Base-by-base conservation (phyloP, 2,329 filamentous ascomycete species). In the Aureobasidium sp. region DNA sequence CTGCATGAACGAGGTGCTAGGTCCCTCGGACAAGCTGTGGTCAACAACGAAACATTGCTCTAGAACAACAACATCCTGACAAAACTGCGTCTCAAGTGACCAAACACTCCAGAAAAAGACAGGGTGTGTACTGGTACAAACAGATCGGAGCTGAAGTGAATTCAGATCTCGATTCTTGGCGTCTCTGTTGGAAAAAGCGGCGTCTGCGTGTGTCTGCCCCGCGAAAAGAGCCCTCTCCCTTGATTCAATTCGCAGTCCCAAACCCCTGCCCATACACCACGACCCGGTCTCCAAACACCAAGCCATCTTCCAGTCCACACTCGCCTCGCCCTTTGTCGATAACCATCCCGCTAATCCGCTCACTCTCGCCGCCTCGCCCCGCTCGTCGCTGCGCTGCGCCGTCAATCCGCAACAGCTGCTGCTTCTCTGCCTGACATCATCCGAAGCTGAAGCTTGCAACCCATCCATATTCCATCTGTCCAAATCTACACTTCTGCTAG, bases 371-470 rank as follows among this genome's bases (percentile, higher is more conserved):
- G 37, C 24, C 10, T 27, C 36, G 20, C 32, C 20, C 44, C 24
- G 27, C 24, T 37, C 17, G 17, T n/a, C 32, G 20, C 29, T 34
- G 41, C 53, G 24, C 55, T 39, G 55, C 43, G 55, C 55, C 43
- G 9, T 32, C 52, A 8, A 15, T 34, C 27, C 34, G 29, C 43
- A 59, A 44, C 52, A 44, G 52, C 52, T 44, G 39, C 52, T 43
- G 34, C 51, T 27, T 32, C 51, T 44, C 53, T 57, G 37, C 55
- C 55, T 59, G 55, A 59, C 55, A 59, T 59, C 55, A 59, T 59
- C 55, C 43, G 55, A 59, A 60, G 47, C 57, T 60, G 37, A 41
- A 60, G 47, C 47, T 51, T 24, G 36, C 44, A 53, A 50, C 44
- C 47, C 46, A 43, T 60, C 44, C 57, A 36, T 44, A 27, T 39